A percentile compares a stretch with the other conserved stretches of the same genome.
Conservation (phyloP, 2,329 filamentous ascomycete species). For the Penicillium brevicompactum region DNA sequence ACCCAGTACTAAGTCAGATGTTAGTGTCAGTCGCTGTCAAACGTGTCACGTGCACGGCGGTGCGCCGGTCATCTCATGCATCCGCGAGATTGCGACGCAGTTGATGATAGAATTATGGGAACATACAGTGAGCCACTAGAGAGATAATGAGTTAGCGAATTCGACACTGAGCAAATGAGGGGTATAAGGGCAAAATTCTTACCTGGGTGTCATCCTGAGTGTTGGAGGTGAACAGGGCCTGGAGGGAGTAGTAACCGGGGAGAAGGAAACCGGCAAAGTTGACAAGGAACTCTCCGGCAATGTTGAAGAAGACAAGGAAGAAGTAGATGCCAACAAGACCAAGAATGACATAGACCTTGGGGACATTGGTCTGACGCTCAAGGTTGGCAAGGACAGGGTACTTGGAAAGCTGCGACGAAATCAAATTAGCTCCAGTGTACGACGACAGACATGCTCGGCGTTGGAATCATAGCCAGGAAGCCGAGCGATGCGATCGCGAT, state of each 20-base stretch:
- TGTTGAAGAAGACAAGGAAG: slow-evolving; percentile 73
- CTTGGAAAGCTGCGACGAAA: slow-evolving; percentile 60
- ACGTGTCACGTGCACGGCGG: slow-evolving; percentile 28
- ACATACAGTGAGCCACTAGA: slow-evolving; percentile 63
- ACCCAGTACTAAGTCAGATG: slow-evolving; percentile 62
- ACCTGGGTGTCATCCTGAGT: slow-evolving; percentile 68
- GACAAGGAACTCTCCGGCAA: slow-evolving; percentile 68
- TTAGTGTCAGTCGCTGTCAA: slow-evolving; percentile 14
- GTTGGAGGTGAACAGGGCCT: slow-evolving; percentile 62
- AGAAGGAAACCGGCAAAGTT: slow-evolving; percentile 68
- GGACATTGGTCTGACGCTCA: slow-evolving; percentile 68
- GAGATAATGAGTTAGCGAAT: slow-evolving; percentile 20
- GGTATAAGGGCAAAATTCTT: slow-evolving; percentile 29
- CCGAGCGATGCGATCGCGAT: background rate
- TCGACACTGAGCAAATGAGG: background rate
- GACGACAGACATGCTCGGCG: background rate
- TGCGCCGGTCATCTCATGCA: slow-evolving; percentile 9
- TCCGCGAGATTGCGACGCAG: slow-evolving; percentile 9
- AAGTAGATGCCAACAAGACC: slow-evolving; percentile 67
- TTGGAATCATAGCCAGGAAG: no score
- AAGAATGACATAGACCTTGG: slow-evolving; percentile 68
- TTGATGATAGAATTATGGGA: slow-evolving; percentile 18
- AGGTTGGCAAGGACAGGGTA: slow-evolving; percentile 68
- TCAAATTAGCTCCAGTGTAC: slow-evolving; percentile 4
- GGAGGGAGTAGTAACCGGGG: slow-evolving; percentile 67